A percentile compares a stretch with the other conserved stretches of the same genome.
Conservation (phyloP, 352 stramenopile genomes). For the Albugo laibachii region DNA sequence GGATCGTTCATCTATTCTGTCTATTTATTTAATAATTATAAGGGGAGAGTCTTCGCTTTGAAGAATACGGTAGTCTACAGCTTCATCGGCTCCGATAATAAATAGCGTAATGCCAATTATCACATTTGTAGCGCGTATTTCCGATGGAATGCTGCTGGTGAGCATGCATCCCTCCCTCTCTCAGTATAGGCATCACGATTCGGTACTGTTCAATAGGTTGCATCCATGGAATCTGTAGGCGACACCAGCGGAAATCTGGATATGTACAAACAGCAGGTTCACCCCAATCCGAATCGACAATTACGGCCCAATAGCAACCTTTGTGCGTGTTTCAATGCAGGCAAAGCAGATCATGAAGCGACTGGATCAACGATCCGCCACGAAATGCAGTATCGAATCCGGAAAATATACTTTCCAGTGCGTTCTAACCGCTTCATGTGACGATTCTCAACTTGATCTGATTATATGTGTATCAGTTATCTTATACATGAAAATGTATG, state of each 20-base stretch:
- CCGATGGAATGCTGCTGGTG: conserved; percentile 85
- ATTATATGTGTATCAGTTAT: conserved; percentile 51
- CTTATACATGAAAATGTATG: conserved; percentile 89
- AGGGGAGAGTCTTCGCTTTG: too few relatives aligned
- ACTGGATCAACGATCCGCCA: conserved; percentile 77
- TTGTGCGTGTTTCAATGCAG: conserved; percentile 10
- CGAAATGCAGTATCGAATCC: conserved; percentile 90
- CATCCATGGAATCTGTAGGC: conserved; percentile 83
- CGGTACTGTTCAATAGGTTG: conserved; percentile 33
- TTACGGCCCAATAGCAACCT: background rate
- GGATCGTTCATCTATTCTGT: too few relatives aligned
- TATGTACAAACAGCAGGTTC: conserved; percentile 76
- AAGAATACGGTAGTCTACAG: too few relatives aligned
- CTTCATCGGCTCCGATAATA: too few relatives aligned
- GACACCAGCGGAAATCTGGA: conserved; percentile 67
- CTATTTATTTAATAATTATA: too few relatives aligned
- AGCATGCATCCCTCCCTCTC: background rate
- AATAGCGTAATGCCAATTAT: conserved; percentile 76
- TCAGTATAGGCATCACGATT: conserved; percentile 1
- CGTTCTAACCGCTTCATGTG: conserved; percentile 11
- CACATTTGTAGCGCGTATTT: conserved; percentile 86
- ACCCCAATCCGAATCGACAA: background rate
- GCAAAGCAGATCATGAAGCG: conserved; percentile 89
- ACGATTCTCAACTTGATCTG: background rate
- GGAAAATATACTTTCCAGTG: conserved; percentile 84